Conservation (phyloP, 2,329 filamentous ascomycete genomes). For the Ascochyta fabae region DNA sequence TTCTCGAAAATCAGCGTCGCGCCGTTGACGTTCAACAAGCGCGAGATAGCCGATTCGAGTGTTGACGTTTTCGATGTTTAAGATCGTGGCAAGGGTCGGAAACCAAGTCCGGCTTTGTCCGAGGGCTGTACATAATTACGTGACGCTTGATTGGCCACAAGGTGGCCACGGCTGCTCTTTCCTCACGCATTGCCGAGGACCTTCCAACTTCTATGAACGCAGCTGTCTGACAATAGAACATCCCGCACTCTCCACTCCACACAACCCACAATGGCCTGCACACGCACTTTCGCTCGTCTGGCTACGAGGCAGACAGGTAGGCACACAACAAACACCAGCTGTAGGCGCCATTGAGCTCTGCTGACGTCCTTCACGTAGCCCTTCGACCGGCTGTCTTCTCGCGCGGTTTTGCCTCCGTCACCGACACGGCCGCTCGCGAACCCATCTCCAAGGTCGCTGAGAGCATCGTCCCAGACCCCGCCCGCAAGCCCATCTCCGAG, state of each 20-base stretch:
- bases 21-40: not conserved
- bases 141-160: not conserved
- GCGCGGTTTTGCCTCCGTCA: slow-evolving; percentile 49
- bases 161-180: not conserved
- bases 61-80: slow-evolving; percentile 23
- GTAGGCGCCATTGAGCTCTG: slow-evolving; percentile 29
- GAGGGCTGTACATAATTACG: not conserved
- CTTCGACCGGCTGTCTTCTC: slow-evolving; percentile 46
- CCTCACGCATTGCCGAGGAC: not conserved
- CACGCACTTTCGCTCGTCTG: slow-evolving; percentile 48
- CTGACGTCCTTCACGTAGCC: slow-evolving; percentile 38
- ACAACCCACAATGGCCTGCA: slow-evolving; percentile 45
- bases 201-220: slow-evolving; percentile 34
- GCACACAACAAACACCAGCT: slow-evolving; percentile 11
- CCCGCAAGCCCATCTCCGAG: slow-evolving; percentile 49
- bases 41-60: slow-evolving; percentile 16
- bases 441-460: slow-evolving; percentile 43
- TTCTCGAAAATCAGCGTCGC: not conserved
- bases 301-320: slow-evolving; percentile 47
- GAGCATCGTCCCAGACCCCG: slow-evolving; percentile 35
- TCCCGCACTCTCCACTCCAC: slow-evolving; percentile 37
- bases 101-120: slow-evolving; percentile 13
- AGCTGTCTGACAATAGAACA: slow-evolving; percentile 30
- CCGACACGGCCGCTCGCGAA: slow-evolving; percentile 41
- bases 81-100: slow-evolving; percentile 18